Evolutionary conservation across 2,329 filamentous ascomycete species (phyloP).

Genomic region (Trichoderma cornu-damae): DNA sequence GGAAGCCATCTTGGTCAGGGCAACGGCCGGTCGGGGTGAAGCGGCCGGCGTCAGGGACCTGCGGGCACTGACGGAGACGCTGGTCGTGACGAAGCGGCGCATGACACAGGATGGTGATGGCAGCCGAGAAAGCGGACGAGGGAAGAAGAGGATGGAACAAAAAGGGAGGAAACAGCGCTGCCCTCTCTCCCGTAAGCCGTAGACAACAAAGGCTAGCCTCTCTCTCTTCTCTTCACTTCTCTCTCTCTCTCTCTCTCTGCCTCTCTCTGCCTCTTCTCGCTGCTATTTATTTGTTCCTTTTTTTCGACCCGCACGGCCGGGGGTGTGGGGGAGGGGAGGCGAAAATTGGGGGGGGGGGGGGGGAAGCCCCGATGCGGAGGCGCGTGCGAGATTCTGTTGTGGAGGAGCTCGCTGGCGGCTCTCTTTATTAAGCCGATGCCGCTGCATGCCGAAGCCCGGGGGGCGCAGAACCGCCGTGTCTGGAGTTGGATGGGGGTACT

Average conservation of each 20-base stretch:
- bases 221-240: too few species aligned
- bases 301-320: neutral
- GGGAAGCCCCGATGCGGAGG: neutral
- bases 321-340: slow-evolving; percentile 14
- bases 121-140: neutral
- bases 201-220: neutral
- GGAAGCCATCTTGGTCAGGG: slow-evolving; percentile 35
- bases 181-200: neutral
- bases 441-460: slow-evolving; percentile 20
- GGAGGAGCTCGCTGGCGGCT: neutral
- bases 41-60: slow-evolving; percentile 30
- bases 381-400: neutral
- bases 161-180: neutral
- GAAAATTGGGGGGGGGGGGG: neutral
- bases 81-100: slow-evolving; percentile 43
- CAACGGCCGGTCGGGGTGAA: slow-evolving; percentile 26
- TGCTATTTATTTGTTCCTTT: neutral
- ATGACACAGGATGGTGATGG: slow-evolving; percentile 31
- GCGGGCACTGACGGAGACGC: slow-evolving; percentile 34
- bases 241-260: too few species aligned
- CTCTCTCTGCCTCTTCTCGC: too few species aligned
- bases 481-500: too few species aligned
- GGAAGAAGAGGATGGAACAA: neutral
- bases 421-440: slow-evolving; percentile 21
- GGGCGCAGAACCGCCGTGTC: too few species aligned